Conservation (phyloP, 1,284 basidiomycete genomes). For the Ceratobasidium theobromae region DNA sequence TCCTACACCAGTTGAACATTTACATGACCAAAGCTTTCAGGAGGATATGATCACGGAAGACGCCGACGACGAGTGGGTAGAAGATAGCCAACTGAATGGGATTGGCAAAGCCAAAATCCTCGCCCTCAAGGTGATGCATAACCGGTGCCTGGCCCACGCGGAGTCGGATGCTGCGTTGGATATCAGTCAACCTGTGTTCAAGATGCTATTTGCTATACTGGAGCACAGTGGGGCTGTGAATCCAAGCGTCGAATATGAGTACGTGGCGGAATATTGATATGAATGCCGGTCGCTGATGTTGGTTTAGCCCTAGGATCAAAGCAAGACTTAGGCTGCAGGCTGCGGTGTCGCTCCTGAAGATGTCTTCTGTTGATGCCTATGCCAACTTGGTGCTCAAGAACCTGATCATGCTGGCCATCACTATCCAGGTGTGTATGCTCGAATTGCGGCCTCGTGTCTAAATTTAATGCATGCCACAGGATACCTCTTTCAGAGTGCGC, state of each 20-base stretch:
- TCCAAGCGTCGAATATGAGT: conserved; percentile 63
- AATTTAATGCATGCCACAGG: conserved; percentile 50
- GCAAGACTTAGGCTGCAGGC: conserved; percentile 80
- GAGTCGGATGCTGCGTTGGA: conserved; percentile 60
- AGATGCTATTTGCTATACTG: conserved; percentile 69
- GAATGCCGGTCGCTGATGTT: neutral
- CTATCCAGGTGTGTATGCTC: conserved; percentile 63
- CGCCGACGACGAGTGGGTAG: conserved; percentile 65
- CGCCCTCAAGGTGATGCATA: conserved; percentile 75
- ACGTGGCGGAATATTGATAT: conserved; percentile 40
- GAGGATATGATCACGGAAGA: conserved; percentile 57
- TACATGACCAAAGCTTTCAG: conserved; percentile 37
- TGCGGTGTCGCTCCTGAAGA: conserved; percentile 76
- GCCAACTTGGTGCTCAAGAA: conserved; percentile 60
- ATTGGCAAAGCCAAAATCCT: conserved; percentile 68
- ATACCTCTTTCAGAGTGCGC: conserved; percentile 87
- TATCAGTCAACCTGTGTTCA: conserved; percentile 71
- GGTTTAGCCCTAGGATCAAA: conserved; percentile 56
- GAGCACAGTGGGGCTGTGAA: conserved; percentile 65
- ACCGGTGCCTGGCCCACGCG: conserved; percentile 72
- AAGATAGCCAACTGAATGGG: conserved; percentile 60
- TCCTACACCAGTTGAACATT: neutral
- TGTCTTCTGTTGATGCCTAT: conserved; percentile 66
- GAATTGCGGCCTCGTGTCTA: neutral
- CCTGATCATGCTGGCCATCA: conserved; percentile 72